Percentiles rank a stretch among this genome's conserved stretches.
Conservation (phyloP, 2,329 filamentous ascomycete species). For the Colletotrichum horii region DNA sequence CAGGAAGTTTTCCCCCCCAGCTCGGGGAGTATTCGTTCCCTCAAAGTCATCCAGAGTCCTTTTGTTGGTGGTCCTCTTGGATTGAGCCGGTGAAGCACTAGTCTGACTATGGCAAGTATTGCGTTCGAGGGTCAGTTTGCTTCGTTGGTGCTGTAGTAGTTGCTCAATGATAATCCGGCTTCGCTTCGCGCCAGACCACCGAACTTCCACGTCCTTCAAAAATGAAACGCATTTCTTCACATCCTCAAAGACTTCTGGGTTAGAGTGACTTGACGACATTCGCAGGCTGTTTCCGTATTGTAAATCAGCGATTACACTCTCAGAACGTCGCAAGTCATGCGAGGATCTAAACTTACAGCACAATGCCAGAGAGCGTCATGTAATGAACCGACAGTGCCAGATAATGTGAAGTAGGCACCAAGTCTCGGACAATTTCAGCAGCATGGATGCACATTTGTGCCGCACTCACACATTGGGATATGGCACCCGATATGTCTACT, state of each 20-base stretch:
- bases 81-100: not conserved
- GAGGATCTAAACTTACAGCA: not conserved
- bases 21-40: not conserved
- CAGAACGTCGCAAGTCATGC: rapidly evolving
- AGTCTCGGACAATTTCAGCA: not conserved
- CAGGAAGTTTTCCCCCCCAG: not conserved
- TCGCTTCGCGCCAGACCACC: conserved; percentile 28
- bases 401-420: not conserved
- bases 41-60: not conserved
- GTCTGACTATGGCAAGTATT: not conserved
- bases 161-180: conserved; percentile 29
- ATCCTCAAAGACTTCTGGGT: not conserved
- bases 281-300: not conserved
- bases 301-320: rapidly evolving
- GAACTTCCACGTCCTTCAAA: conserved; percentile 27
- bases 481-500: not conserved
- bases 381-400: not conserved
- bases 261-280: not conserved
- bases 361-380: not conserved
- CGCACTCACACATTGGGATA: not conserved
- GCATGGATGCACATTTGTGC: not conserved
- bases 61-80: not conserved
- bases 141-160: conserved; percentile 17
- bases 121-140: not conserved
- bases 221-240: conserved; percentile 15